Evolutionary conservation across 78 protist species (phyloP).

Genomic region (Dictyostelium brefeldianum): DNA sequence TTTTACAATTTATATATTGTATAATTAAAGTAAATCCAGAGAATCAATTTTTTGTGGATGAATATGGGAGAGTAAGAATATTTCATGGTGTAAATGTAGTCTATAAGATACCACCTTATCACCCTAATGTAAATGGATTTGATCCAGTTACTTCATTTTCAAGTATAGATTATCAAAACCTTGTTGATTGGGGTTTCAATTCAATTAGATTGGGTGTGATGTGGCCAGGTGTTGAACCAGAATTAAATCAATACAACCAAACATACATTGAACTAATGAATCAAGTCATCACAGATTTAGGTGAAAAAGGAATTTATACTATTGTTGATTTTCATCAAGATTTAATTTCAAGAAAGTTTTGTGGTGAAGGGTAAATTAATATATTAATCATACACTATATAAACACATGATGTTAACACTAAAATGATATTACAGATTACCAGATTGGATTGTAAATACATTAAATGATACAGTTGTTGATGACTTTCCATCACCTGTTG

Average conservation of each 20-base stretch:
- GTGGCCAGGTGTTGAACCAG: slow-evolving; percentile 93
- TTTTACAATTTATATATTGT: too few relatives aligned
- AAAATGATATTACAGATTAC: too few relatives aligned
- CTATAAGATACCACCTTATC: slow-evolving; percentile 86
- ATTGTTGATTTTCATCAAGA: slow-evolving; percentile 92
- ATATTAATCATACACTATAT: too few relatives aligned
- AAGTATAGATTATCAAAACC: slow-evolving; percentile 48
- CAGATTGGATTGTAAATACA: slow-evolving; percentile 69
- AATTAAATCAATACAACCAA: slow-evolving; percentile 46
- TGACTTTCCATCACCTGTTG: slow-evolving; percentile 71
- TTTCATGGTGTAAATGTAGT: slow-evolving; percentile 94
- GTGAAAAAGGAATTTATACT: slow-evolving; percentile 71
- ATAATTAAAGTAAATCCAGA: slow-evolving; percentile 49
- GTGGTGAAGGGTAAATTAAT: slow-evolving; percentile 91
- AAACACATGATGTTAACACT: too few relatives aligned
- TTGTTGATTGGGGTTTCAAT: slow-evolving; percentile 84
- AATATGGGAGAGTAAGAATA: slow-evolving; percentile 70
- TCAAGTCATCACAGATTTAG: slow-evolving; percentile 47
- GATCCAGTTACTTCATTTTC: slow-evolving; percentile 67
- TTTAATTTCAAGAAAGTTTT: slow-evolving; percentile 71
- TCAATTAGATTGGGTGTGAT: slow-evolving; percentile 87
- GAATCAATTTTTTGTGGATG: slow-evolving; percentile 77
- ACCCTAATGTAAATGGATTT: slow-evolving; percentile 68
- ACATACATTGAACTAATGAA: slow-evolving; percentile 82
- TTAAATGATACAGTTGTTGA: neutral